Base-by-base conservation (phyloP, 116 monocot genomes). In the Dioscorea cayenensis region DNA sequence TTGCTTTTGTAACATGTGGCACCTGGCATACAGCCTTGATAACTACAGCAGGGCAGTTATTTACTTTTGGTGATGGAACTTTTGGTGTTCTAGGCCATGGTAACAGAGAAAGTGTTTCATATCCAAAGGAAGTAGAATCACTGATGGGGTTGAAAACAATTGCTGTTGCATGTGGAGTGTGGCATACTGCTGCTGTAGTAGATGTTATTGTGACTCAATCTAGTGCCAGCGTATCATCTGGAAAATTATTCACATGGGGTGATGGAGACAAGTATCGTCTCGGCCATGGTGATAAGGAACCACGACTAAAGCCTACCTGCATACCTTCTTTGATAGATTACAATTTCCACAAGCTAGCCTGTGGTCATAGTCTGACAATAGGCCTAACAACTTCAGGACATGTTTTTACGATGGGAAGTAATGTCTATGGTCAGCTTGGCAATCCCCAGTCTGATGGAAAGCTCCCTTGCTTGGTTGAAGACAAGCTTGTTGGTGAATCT, bases 181-280 rank as follows among this genome's bases (percentile, higher is more conserved):
- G 94, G 94, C 94, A 94, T 68, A 94, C 87, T 28, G 94, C 94
- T 71, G 94, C 90, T 50, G 78, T 82, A 3, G 90, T 94, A 36
- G 90, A 94, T 66, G 94, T 90, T 61, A 84, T 84, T 22, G 68
- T 72, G 32, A 73, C 84, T 25, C 85, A 88, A 69, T 78, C 76
- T 22, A 78, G 79, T 76, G 78, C 71, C 37, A 83, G 73, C 43
- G 36, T 82, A n/a, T 80, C 82, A 50, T 85, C 82, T 35, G 90
- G 94, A 67, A 94, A 94, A 72, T 79, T 94, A 55, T 94, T 94
- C 65, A 94, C 94, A 16, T 94, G 94, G 94, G 94, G 94, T 67
- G 94, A 94, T 86, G 94, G 94, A 21, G 94, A 90, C 69, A 94
- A 90, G 72, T 76, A 85, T 64, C 81, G 90, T 0, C 88, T 94